Conservation (phyloP, 73 alveolate species). For the Diophrys sp. region DNA sequence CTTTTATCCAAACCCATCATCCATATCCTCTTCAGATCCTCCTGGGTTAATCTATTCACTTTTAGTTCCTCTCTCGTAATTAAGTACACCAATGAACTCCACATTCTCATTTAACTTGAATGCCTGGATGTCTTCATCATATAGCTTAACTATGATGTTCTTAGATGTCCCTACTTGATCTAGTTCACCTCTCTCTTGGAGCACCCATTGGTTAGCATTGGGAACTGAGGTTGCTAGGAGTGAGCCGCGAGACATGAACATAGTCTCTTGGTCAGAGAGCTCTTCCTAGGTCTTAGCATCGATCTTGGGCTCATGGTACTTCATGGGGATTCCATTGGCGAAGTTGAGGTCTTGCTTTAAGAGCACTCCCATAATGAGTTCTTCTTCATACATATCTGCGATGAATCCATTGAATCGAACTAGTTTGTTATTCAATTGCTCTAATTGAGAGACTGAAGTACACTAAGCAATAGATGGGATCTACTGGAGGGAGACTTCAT, state of each 20-base stretch:
- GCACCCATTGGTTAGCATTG: constrained; percentile 26
- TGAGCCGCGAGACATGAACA: constrained; percentile 13
- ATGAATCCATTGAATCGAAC: constrained; percentile 36
- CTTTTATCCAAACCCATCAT: constrained; percentile 11
- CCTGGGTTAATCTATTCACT: constrained; percentile 4
- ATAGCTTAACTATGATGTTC: constrained; percentile 35
- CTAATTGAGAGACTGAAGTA: constrained; percentile 7
- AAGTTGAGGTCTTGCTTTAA: background rate
- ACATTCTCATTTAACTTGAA: constrained; percentile 41
- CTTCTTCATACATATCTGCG: constrained; percentile 45
- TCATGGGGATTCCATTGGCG: constrained; percentile 13
- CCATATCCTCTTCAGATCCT: too few species aligned
- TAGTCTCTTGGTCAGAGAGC: background rate
- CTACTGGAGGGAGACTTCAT: background rate
- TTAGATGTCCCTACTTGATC: background rate
- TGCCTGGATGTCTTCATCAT: constrained; percentile 19
- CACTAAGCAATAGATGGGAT: constrained; percentile 25
- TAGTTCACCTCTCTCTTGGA: background rate
- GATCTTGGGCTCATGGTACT: constrained; percentile 13
- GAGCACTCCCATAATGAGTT: constrained; percentile 13
- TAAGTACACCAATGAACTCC: constrained; percentile 37
- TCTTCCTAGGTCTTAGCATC: constrained; percentile 8
- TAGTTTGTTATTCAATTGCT: constrained; percentile 10
- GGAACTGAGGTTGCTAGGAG: constrained; percentile 24
- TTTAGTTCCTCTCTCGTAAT: constrained; percentile 9